These are phyloP conservation scores for Candida alai DNA, from an alignment of 805 yeast species.

Conservation along the genomic window DNA sequence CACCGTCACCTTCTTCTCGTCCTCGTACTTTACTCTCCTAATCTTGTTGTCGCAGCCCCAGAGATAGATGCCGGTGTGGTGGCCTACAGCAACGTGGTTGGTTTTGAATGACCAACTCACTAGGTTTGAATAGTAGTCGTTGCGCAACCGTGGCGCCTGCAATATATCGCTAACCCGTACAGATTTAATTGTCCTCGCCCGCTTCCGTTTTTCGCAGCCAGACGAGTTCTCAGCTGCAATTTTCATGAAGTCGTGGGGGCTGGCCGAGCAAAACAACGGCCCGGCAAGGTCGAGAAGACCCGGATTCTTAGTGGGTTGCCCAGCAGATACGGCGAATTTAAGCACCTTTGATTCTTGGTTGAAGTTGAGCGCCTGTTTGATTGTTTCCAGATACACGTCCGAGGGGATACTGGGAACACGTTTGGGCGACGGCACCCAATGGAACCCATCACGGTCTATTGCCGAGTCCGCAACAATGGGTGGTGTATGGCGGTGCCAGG, in stretches of 20 bases:
- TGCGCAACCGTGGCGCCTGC: conserved; percentile 65
- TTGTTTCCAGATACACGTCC: conserved; percentile 7
- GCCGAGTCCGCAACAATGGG: too few species aligned
- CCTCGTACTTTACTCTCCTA: conserved; percentile 44
- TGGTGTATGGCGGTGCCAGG: too few species aligned
- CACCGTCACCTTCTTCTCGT: conserved; percentile 49
- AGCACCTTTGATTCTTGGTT: conserved; percentile 39
- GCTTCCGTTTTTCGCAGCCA: background rate
- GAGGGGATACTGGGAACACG: background rate
- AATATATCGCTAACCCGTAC: conserved; percentile 14
- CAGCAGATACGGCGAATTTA: conserved; percentile 16
- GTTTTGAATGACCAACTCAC: conserved; percentile 64
- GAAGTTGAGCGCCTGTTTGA: conserved; percentile 51
- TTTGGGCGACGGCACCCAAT: background rate
- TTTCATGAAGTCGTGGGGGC: conserved; percentile 11
- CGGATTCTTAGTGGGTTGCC: background rate
- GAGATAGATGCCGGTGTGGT: conserved; percentile 52
- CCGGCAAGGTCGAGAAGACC: conserved; percentile 13
- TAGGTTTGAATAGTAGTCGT: conserved; percentile 75
- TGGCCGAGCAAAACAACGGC: conserved; percentile 12
- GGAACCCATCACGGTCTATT: too few species aligned
- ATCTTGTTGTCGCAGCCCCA: conserved; percentile 51
- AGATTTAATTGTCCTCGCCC: conserved; percentile 4
- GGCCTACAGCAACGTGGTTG: conserved; percentile 60
- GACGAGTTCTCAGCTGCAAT: conserved; percentile 9